phyloP scores from a whole-genome alignment of 2,329 filamentous ascomycete genomes.

The Ceratocystis papillata region DNA sequence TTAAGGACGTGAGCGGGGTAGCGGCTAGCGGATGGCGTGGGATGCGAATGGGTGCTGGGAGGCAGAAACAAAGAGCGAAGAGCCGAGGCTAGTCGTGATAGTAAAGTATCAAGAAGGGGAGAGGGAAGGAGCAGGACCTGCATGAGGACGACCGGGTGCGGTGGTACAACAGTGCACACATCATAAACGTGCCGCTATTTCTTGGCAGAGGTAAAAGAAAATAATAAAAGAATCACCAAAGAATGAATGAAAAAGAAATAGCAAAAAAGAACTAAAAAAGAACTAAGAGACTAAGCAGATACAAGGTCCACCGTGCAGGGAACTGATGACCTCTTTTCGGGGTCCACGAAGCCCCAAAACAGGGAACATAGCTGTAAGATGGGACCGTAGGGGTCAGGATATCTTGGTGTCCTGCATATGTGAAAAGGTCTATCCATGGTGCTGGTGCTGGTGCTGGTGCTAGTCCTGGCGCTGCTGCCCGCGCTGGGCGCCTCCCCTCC shows the following conservation, averaged over 20 bases:
- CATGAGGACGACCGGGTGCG: not conserved
- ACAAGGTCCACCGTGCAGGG: not conserved
- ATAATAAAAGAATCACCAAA: no score
- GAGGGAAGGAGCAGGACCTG: not conserved
- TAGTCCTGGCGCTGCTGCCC: no score
- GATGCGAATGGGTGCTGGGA: no score
- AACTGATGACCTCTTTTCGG: not conserved
- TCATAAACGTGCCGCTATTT: not conserved
- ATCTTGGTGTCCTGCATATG: not conserved
- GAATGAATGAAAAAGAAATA: no score
- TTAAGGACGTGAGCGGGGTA: no score
- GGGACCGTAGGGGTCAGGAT: not conserved
- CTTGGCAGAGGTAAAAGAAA: not conserved
- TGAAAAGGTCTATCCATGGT: not conserved
- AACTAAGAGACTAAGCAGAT: not conserved
- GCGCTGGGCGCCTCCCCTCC: not conserved
- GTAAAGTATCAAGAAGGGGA: not conserved
- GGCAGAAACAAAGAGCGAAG: not conserved
- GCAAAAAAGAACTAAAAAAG: no score
- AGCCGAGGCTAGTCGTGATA: slow-evolving; percentile 1
- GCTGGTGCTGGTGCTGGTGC: not conserved
- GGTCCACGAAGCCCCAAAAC: slow-evolving; percentile 1
- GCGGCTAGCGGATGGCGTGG: no score
- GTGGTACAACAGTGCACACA: not conserved
- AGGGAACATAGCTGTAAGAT: slow-evolving; percentile 9